phyloP scores from a whole-genome alignment of 1,284 basidiomycete species.

The Fistulina hepatica region DNA sequence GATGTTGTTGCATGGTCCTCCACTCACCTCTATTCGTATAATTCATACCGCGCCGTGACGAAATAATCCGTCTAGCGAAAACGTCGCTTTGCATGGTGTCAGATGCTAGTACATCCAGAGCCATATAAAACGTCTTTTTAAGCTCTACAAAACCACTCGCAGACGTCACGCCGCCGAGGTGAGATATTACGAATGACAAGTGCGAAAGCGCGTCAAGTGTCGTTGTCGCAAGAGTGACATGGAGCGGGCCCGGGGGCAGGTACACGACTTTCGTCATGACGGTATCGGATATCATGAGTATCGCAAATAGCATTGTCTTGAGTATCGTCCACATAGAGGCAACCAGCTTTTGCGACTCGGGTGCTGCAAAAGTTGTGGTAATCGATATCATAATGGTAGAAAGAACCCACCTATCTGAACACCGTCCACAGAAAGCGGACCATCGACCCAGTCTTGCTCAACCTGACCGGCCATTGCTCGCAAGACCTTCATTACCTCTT shows the following conservation, averaged over 20 bases:
- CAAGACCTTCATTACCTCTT: no score
- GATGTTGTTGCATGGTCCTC: background rate
- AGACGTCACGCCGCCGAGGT: conserved; percentile 60
- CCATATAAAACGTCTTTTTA: conserved; percentile 58
- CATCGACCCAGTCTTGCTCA: background rate
- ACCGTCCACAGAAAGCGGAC: background rate
- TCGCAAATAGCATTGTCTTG: conserved; percentile 61
- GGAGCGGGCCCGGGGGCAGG: conserved; percentile 25
- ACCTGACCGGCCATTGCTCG: no score
- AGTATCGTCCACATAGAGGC: conserved; percentile 42
- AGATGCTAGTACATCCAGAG: conserved; percentile 54
- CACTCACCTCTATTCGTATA: no score
- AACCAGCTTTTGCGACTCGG: conserved; percentile 7
- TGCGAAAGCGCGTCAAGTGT: conserved; percentile 45
- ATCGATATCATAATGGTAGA: background rate
- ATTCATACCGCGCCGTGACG: no score
- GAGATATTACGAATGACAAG: conserved; percentile 59
- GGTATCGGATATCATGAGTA: conserved; percentile 55
- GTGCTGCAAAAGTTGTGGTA: background rate
- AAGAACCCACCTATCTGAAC: background rate
- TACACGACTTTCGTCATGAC: conserved; percentile 46
- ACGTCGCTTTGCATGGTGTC: conserved; percentile 30
- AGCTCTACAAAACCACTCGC: conserved; percentile 48
- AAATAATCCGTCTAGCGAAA: conserved; percentile 33
- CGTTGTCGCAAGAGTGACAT: conserved; percentile 38